Percentiles rank a stretch among this genome's conserved stretches.
phyloP scores from a whole-genome alignment of 140 eudicot species.

The Flaveria floridana region DNA sequence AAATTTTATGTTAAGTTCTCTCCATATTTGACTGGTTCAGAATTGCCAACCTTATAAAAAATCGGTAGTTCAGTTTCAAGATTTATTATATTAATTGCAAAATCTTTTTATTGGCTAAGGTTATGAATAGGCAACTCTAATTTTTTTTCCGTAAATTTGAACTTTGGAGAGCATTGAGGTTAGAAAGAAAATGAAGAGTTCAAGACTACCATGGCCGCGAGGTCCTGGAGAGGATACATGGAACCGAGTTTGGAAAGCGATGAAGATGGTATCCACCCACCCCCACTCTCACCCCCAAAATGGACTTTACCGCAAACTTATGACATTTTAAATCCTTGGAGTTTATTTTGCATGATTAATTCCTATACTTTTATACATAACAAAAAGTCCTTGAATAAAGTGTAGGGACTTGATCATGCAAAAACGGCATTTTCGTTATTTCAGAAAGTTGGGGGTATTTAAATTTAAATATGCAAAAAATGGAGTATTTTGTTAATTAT shows the following conservation, averaged over 20 bases:
- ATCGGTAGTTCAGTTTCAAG: slow-evolving; percentile 1
- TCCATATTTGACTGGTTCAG: not conserved
- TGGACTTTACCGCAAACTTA: not conserved
- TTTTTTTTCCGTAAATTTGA: not conserved
- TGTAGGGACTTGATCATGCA: slow-evolving; percentile 2
- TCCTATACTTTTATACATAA: not conserved
- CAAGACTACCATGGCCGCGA: slow-evolving; percentile 91
- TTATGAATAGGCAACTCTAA: slow-evolving; percentile 20
- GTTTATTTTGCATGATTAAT: not conserved
- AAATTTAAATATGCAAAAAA: not conserved
- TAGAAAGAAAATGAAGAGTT: slow-evolving; percentile 71
- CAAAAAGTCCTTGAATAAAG: not conserved
- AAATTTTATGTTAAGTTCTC: not conserved
- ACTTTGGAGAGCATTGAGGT: slow-evolving; percentile 53
- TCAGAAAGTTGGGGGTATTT: not conserved
- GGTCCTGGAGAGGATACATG: slow-evolving; percentile 64
- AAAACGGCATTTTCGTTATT: not conserved
- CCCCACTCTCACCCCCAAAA: not conserved
- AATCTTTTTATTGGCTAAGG: not conserved
- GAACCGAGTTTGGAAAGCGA: slow-evolving; percentile 84
- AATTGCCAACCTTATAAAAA: not conserved
- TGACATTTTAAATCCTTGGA: not conserved
- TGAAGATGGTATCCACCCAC: slow-evolving; percentile 54
- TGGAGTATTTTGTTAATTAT: not conserved
- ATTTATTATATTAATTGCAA: not conserved